These are phyloP conservation scores for Leishmania arabica DNA, from an alignment of 208 protist genomes.

Conservation along the genomic window DNA sequence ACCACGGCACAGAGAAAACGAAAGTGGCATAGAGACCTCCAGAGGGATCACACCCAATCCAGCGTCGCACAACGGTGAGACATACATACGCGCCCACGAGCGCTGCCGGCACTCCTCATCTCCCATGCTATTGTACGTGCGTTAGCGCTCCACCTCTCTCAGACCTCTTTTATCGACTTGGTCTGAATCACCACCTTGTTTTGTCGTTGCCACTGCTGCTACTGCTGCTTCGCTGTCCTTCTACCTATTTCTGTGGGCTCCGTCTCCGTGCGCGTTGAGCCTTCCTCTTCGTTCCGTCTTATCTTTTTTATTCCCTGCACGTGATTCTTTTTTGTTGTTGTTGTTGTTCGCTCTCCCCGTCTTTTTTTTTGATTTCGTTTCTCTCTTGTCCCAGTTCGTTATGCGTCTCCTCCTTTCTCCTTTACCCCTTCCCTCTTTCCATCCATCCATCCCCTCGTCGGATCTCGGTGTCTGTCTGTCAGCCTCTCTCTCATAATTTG, in stretches of 20 bases:
- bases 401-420: neutral
- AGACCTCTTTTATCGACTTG: neutral
- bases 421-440: neutral
- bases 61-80: neutral
- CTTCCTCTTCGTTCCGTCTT: neutral
- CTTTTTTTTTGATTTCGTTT: neutral
- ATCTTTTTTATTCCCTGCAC: too few species aligned
- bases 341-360: neutral
- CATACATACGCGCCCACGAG: neutral
- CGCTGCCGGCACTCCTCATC: neutral
- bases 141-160: neutral
- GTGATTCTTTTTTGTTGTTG: neutral
- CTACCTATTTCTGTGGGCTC: neutral
- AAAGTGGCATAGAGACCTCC: neutral
- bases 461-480: neutral
- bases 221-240: neutral
- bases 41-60: neutral
- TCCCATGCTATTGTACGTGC: neutral
- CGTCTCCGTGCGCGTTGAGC: neutral
- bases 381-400: neutral
- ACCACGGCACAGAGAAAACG: neutral
- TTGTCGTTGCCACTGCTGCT: neutral
- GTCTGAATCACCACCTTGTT: neutral
- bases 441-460: neutral
- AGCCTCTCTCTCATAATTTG: neutral